Conservation (phyloP, 2,329 filamentous ascomycete genomes). For the Alternaria brassicae region DNA sequence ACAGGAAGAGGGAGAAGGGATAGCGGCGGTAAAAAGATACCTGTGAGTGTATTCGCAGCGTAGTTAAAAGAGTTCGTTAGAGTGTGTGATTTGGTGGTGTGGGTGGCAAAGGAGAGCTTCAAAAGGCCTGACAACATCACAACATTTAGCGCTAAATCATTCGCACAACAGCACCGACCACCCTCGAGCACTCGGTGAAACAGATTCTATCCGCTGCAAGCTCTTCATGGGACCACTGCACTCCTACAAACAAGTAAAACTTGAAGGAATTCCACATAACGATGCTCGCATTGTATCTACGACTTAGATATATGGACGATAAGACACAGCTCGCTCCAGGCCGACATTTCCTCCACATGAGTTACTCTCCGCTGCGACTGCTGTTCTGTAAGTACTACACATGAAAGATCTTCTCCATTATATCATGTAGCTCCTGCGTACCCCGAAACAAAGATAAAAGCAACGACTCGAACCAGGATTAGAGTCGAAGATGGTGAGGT, state of each 20-base stretch:
- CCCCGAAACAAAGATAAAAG: background rate
- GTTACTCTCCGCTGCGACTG: too few species aligned
- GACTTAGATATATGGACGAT: background rate
- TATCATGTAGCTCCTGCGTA: background rate
- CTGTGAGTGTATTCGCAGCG: background rate
- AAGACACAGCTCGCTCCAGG: background rate
- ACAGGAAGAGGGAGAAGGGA: background rate
- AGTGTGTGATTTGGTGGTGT: slow-evolving; percentile 6
- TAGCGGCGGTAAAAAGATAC: background rate
- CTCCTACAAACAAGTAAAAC: background rate
- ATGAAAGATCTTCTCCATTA: background rate
- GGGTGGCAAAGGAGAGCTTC: background rate
- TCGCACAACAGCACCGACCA: background rate
- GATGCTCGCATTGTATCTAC: background rate
- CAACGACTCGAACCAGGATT: background rate
- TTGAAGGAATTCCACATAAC: background rate
- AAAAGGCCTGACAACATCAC: slow-evolving; percentile 1
- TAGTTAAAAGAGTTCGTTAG: background rate
- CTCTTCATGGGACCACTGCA: background rate
- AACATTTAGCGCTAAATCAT: background rate
- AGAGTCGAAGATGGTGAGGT: background rate
- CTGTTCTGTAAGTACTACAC: background rate
- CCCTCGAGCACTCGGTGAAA: background rate
- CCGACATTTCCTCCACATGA: background rate
- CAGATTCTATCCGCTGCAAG: background rate